Evolutionary conservation across 306 rosid genomes (phyloP).

Genomic region (Lagenaria siceraria): DNA sequence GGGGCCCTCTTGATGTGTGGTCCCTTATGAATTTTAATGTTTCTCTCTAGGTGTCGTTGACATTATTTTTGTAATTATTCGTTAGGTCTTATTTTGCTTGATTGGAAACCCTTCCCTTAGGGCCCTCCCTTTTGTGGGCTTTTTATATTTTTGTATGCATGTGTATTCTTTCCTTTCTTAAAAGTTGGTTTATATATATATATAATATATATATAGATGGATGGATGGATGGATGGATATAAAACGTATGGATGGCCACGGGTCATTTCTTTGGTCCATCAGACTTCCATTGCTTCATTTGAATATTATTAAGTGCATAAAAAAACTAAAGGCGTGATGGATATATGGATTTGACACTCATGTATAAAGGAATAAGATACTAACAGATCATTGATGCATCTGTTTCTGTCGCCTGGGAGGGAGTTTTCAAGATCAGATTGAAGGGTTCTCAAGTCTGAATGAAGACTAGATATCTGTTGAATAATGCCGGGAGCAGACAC

Average conservation of each 20-base stretch:
- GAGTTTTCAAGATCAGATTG: constrained; percentile 86
- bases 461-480: constrained; percentile 82
- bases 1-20: no score
- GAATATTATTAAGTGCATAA: not conserved
- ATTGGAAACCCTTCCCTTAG: no score
- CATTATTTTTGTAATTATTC: no score
- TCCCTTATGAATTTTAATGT: no score
- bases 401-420: constrained; percentile 92
- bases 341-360: not conserved
- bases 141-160: no score
- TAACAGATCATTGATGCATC: constrained; percentile 90
- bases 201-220: no score
- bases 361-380: constrained; percentile 15
- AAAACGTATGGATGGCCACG: not conserved
- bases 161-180: no score
- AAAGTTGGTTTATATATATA: no score
- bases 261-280: not conserved
- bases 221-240: no score
- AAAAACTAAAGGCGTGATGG: not conserved
- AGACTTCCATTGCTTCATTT: not conserved
- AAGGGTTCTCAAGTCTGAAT: constrained; percentile 70
- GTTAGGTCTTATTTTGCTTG: no score
- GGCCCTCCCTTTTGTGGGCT: no score
- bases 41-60: no score
- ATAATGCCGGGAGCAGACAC: constrained; percentile 98